Conservation (phyloP, 345 rosid genomes). For the Hirschfeldia incana region DNA sequence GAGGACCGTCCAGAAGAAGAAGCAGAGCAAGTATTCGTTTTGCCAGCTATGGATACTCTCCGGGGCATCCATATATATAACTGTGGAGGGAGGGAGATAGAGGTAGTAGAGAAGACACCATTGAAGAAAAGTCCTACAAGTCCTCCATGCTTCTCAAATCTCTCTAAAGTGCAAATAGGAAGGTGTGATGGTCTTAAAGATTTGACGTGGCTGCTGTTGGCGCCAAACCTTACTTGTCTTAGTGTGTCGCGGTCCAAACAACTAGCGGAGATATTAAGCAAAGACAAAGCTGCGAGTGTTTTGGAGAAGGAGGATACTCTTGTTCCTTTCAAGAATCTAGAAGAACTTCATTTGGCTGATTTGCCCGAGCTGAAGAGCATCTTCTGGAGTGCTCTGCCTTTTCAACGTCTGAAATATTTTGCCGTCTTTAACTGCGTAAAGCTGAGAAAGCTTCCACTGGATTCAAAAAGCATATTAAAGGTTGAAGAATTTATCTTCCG, state of each 20-base stretch:
- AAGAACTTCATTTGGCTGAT: not conserved
- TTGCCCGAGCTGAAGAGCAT: conserved; percentile 26
- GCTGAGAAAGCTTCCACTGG: conserved; percentile 29
- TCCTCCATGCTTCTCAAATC: not conserved
- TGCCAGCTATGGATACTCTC: conserved; percentile 4
- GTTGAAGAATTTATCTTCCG: not conserved
- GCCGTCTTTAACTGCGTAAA: not conserved
- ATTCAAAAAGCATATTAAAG: not conserved
- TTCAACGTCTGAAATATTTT: not conserved
- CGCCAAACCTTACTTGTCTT: conserved; percentile 24
- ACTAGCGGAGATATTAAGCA: conserved; percentile 25
- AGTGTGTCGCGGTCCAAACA: not conserved
- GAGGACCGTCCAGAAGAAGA: not conserved
- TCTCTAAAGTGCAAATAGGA: not conserved
- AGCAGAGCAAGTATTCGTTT: not conserved
- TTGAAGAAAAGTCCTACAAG: not conserved
- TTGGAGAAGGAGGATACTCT: not conserved
- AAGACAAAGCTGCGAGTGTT: not conserved
- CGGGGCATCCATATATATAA: not conserved
- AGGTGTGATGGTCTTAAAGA: conserved; percentile 17
- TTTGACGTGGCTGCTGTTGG: conserved; percentile 30
- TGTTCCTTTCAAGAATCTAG: conserved; percentile 2
- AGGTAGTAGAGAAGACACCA: not conserved
- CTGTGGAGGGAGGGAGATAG: not conserved
- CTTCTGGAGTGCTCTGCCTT: conserved; percentile 16